These are phyloP conservation scores for Lanmaoa pseudosensibilis DNA, from an alignment of 768 basidiomycete species.

Conservation along the genomic window DNA sequence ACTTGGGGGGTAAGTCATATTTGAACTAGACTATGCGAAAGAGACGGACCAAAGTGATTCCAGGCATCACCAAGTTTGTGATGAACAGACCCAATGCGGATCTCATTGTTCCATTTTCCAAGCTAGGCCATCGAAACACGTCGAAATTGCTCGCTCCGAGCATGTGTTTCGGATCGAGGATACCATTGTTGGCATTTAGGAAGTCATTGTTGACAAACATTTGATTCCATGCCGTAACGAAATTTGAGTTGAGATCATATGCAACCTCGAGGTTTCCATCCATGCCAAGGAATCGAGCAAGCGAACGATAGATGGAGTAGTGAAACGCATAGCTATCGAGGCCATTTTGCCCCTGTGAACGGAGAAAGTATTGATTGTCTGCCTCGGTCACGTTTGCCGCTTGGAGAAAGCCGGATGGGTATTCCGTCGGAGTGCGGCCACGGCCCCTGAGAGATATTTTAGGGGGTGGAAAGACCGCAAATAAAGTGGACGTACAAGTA, in stretches of 20 bases:
- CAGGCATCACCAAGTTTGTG: slow-evolving; percentile 79
- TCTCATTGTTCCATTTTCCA: slow-evolving; percentile 79
- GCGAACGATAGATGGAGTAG: slow-evolving; percentile 87
- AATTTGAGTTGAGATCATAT: slow-evolving; percentile 80
- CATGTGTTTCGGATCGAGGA: slow-evolving; percentile 83
- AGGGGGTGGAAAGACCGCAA: not conserved
- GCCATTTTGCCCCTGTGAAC: slow-evolving; percentile 56
- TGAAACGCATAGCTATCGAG: slow-evolving; percentile 89
- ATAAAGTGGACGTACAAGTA: slow-evolving; percentile 60
- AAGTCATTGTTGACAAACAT: slow-evolving; percentile 90
- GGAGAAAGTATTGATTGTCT: slow-evolving; percentile 77
- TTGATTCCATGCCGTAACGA: slow-evolving; percentile 88
- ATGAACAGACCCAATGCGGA: slow-evolving; percentile 79
- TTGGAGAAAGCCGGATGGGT: slow-evolving; percentile 63
- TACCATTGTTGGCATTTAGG: slow-evolving; percentile 63
- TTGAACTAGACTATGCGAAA: not conserved
- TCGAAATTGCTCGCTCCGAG: slow-evolving; percentile 94
- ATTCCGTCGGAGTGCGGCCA: slow-evolving; percentile 75
- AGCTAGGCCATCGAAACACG: slow-evolving; percentile 89
- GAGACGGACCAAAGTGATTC: slow-evolving; percentile 66
- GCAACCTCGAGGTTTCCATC: slow-evolving; percentile 92
- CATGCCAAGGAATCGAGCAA: slow-evolving; percentile 90
- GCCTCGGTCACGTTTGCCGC: slow-evolving; percentile 65
- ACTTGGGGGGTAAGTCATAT: not conserved
- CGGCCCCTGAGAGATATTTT: slow-evolving; percentile 58